A percentile compares a stretch with the other conserved stretches of the same genome.
Evolutionary conservation across 2,329 filamentous ascomycete species (phyloP).

Genomic region (Pseudonectria foliicola): DNA sequence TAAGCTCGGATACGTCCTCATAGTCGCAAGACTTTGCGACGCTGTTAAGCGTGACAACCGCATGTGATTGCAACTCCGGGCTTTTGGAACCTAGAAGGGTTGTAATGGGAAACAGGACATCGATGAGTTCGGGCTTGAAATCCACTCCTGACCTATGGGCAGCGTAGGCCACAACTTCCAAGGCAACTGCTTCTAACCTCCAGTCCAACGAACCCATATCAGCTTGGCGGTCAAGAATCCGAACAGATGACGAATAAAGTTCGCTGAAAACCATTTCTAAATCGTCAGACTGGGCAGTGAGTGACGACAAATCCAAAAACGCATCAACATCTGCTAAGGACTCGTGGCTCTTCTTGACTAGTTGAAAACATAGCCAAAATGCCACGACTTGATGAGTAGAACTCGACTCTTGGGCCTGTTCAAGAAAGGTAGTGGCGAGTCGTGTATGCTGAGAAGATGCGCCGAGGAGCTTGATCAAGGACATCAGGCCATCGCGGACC

Average conservation of each 20-base stretch:
- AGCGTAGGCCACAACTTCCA: slow-evolving; percentile 74
- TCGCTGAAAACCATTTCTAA: slow-evolving; percentile 50
- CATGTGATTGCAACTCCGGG: slow-evolving; percentile 65
- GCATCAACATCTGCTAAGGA: slow-evolving; percentile 52
- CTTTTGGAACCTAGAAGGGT: slow-evolving; percentile 74
- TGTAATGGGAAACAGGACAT: slow-evolving; percentile 84
- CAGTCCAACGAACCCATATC: slow-evolving; percentile 52
- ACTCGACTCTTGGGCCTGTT: slow-evolving; percentile 50
- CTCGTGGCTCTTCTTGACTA: slow-evolving; percentile 53
- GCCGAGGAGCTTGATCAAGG: slow-evolving; percentile 50
- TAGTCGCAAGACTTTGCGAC: slow-evolving; percentile 75
- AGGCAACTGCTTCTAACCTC: slow-evolving; percentile 67
- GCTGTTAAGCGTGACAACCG: slow-evolving; percentile 74
- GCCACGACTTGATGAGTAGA: slow-evolving; percentile 58
- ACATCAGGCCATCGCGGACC: slow-evolving; percentile 50
- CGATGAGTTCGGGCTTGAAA: slow-evolving; percentile 81
- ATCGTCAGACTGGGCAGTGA: slow-evolving; percentile 30
- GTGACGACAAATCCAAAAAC: slow-evolving; percentile 51
- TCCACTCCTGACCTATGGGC: slow-evolving; percentile 57
- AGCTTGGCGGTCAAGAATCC: slow-evolving; percentile 48
- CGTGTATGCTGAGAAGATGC: slow-evolving; percentile 51
- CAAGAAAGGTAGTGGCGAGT: slow-evolving; percentile 59
- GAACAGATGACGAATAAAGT: slow-evolving; percentile 62
- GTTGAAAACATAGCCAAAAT: slow-evolving; percentile 73
- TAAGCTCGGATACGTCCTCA: slow-evolving; percentile 62